These are phyloP conservation scores for Pseudocercospora ulei DNA, from an alignment of 2,329 filamentous ascomycete species.

Conservation along the genomic window DNA sequence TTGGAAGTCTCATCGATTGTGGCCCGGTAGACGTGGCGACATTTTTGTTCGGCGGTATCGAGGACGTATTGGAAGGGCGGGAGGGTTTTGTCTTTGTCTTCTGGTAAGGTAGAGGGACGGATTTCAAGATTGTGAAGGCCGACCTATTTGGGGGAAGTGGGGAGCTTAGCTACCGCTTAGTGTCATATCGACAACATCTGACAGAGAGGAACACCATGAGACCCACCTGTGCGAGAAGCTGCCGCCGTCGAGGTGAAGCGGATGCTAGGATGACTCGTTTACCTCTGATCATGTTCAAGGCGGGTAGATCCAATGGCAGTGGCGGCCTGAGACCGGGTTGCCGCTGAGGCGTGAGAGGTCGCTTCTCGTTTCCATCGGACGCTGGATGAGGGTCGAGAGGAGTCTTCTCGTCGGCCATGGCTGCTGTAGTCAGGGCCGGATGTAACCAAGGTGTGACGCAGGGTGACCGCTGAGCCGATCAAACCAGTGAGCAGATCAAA, in stretches of 20 bases:
- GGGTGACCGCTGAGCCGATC: no score
- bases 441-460: no score
- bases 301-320: constrained; percentile 66
- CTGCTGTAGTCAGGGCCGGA: constrained; percentile 5
- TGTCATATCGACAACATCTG: constrained; percentile 1
- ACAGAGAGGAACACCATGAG: neutral
- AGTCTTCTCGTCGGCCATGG: constrained; percentile 31
- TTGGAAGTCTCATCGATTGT: constrained; percentile 49
- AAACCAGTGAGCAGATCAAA: no score
- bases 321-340: constrained; percentile 43
- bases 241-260: constrained; percentile 71
- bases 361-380: constrained; percentile 32
- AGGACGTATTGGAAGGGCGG: constrained; percentile 85
- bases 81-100: constrained; percentile 72
- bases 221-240: constrained; percentile 62
- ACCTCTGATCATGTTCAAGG: constrained; percentile 63
- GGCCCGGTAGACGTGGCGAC: constrained; percentile 58
- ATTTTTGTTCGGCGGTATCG: constrained; percentile 75
- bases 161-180: constrained; percentile 25
- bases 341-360: constrained; percentile 28
- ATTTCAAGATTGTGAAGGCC: constrained; percentile 76
- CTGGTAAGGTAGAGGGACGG: constrained; percentile 69
- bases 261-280: constrained; percentile 85
- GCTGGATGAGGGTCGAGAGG: constrained; percentile 40
- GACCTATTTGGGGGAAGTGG: constrained; percentile 45